phyloP scores from a whole-genome alignment of 306 rosid genomes.

The Prunus padus region DNA sequence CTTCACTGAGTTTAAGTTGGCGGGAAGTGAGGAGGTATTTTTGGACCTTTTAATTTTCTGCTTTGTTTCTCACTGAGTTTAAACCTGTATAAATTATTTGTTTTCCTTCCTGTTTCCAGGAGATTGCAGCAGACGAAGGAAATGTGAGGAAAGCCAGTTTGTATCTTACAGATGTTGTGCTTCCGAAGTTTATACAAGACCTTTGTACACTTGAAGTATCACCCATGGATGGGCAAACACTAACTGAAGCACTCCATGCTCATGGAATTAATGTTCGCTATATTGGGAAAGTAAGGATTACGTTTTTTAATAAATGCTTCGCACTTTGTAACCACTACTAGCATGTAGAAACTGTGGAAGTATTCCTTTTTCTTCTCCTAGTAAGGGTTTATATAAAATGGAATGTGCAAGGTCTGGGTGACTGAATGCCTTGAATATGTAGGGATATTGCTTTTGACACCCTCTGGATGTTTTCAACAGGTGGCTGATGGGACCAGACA shows the following conservation, averaged over 20 bases:
- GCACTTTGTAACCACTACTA: not conserved
- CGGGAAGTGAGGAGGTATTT: slow-evolving; percentile 71
- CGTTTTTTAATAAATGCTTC: slow-evolving; percentile 14
- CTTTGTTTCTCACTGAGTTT: not conserved
- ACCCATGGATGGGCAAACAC: slow-evolving; percentile 98
- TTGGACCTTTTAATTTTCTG: slow-evolving; percentile 1
- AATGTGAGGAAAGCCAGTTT: slow-evolving; percentile 81
- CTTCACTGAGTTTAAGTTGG: slow-evolving; percentile 86
- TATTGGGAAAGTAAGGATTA: slow-evolving; percentile 73
- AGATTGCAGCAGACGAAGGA: slow-evolving; percentile 77
- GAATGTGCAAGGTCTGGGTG: not conserved
- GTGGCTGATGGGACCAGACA: slow-evolving; percentile 93
- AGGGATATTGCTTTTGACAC: slow-evolving; percentile 27
- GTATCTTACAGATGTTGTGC: slow-evolving; percentile 73
- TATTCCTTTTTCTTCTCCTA: not conserved
- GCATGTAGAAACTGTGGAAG: not conserved
- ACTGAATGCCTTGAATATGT: not conserved
- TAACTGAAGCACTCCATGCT: slow-evolving; percentile 97
- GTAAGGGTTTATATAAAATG: not conserved
- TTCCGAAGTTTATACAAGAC: slow-evolving; percentile 96
- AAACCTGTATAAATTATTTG: slow-evolving; percentile 22
- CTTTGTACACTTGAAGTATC: slow-evolving; percentile 97
- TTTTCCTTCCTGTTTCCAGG: slow-evolving; percentile 50
- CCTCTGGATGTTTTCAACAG: slow-evolving; percentile 38
- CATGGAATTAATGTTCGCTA: slow-evolving; percentile 97